A percentile compares a stretch with the other conserved stretches of the same genome.
Evolutionary conservation across 495 filamentous ascomycete species (phyloP).

Genomic region (Letharia columbiana): DNA sequence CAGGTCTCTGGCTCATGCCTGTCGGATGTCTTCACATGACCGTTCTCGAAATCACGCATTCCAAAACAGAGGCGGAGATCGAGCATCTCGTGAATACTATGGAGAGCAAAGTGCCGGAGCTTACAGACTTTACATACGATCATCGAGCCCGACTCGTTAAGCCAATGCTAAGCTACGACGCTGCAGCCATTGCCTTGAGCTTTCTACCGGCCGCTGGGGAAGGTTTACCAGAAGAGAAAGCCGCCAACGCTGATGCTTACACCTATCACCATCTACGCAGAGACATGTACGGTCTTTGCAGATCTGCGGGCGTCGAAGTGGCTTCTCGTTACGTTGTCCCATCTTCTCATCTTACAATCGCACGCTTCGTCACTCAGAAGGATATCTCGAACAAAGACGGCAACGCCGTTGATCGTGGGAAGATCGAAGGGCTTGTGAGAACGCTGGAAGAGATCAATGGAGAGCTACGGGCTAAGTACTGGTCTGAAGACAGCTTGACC

Average conservation of each 20-base stretch:
- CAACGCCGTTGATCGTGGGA: slow-evolving; percentile 33
- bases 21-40: slow-evolving; percentile 72
- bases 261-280: slow-evolving; percentile 86
- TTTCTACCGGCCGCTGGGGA: slow-evolving; percentile 71
- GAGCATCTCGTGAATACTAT: slow-evolving; percentile 48
- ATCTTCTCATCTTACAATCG: slow-evolving; percentile 81
- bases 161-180: slow-evolving; percentile 76
- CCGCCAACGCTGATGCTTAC: slow-evolving; percentile 45
- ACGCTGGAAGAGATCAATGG: slow-evolving; percentile 68
- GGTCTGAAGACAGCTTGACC: slow-evolving; percentile 41
- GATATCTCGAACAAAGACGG: slow-evolving; percentile 35
- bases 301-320: slow-evolving; percentile 50
- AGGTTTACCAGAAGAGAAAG: slow-evolving; percentile 26
- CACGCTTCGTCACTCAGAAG: slow-evolving; percentile 57
- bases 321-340: slow-evolving; percentile 75
- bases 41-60: slow-evolving; percentile 70
- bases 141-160: slow-evolving; percentile 67
- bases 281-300: slow-evolving; percentile 58
- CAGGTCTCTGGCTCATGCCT: slow-evolving; percentile 83
- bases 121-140: slow-evolving; percentile 53
- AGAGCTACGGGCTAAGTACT: slow-evolving; percentile 58
- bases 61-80: slow-evolving; percentile 53
- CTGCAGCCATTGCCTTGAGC: slow-evolving; percentile 72
- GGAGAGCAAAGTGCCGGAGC: slow-evolving; percentile 34
- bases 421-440: slow-evolving; percentile 50